Evolutionary conservation across 495 filamentous ascomycete species (phyloP).

Genomic region (Hyaloscypha hepaticicola): DNA sequence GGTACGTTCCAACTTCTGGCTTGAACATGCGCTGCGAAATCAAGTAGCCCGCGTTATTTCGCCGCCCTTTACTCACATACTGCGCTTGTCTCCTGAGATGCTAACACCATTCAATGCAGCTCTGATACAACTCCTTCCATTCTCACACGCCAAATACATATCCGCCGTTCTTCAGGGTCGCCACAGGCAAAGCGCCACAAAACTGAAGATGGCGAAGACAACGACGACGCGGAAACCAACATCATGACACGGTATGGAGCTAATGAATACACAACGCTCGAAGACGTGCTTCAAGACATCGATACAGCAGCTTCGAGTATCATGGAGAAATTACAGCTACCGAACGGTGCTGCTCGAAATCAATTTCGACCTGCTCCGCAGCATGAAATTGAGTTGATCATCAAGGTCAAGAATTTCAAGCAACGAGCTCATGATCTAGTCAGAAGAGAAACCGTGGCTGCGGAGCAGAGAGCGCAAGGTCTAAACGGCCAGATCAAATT

Average conservation of each 20-base stretch:
- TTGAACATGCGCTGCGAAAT: background rate
- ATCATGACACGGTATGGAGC: slow-evolving; percentile 46
- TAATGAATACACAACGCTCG: slow-evolving; percentile 43
- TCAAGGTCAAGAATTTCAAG: slow-evolving; percentile 28
- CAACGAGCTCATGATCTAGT: slow-evolving; percentile 32
- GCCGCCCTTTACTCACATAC: background rate
- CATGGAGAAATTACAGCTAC: slow-evolving; percentile 35
- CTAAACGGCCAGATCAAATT: background rate
- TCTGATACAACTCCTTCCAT: slow-evolving; percentile 43
- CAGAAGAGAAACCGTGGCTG: slow-evolving; percentile 43
- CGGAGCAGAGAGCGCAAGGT: slow-evolving; percentile 39
- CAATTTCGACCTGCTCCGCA: slow-evolving; percentile 20
- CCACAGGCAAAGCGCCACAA: slow-evolving; percentile 32
- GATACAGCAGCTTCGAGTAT: slow-evolving; percentile 39
- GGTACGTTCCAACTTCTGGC: slow-evolving; percentile 23
- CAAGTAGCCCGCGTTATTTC: background rate
- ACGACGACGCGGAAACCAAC: slow-evolving; percentile 15
- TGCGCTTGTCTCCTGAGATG: slow-evolving; percentile 5
- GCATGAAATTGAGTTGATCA: slow-evolving; percentile 19
- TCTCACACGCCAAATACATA: slow-evolving; percentile 44
- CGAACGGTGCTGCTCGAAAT: slow-evolving; percentile 20
- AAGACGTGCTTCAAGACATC: slow-evolving; percentile 47
- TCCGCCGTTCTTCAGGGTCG: slow-evolving; percentile 24
- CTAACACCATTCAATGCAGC: slow-evolving; percentile 29
- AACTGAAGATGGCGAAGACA: slow-evolving; percentile 24